Evolutionary conservation across 2,329 filamentous ascomycete genomes (phyloP).

Genomic region (Cladophialophora carrionii): DNA sequence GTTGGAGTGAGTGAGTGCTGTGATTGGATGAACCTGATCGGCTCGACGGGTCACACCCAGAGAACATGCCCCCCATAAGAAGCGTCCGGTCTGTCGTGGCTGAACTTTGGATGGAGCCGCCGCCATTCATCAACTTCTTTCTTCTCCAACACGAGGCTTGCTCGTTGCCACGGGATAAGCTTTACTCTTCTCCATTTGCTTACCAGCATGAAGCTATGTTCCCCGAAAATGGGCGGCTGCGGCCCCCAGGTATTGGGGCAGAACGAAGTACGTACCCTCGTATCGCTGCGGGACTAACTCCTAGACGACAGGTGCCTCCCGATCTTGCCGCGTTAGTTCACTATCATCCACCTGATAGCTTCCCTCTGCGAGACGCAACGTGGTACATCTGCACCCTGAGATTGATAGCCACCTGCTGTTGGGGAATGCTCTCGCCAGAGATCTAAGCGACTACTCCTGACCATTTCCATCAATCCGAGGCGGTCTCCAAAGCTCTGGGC

Average conservation of each 20-base stretch:
- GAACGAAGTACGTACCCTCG: not conserved
- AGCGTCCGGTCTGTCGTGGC: not conserved
- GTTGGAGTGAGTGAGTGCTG: not conserved
- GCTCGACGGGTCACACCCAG: not conserved
- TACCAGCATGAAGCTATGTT: not conserved
- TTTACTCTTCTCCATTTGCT: slow-evolving; percentile 1
- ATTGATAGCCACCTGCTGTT: not conserved
- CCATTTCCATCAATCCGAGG: not conserved
- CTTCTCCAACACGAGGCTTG: slow-evolving; percentile 10
- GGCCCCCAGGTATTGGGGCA: slow-evolving; percentile 5
- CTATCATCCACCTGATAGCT: not conserved
- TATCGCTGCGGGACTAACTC: not conserved
- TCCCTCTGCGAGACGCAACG: not conserved
- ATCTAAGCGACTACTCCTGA: not conserved
- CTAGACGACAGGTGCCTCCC: not conserved
- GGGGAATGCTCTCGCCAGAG: not conserved
- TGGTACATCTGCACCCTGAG: not conserved
- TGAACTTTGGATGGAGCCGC: not conserved
- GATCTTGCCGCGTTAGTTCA: slow-evolving; percentile 12
- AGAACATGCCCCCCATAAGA: not conserved
- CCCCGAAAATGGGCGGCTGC: slow-evolving; percentile 2
- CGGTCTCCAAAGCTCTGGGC: slow-evolving; percentile 13
- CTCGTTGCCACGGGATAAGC: not conserved
- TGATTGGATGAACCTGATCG: not conserved
- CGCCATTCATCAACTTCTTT: not conserved